These are phyloP conservation scores for Juncus effusus DNA, from an alignment of 176 grass and related monocot genomes.

Conservation along the genomic window DNA sequence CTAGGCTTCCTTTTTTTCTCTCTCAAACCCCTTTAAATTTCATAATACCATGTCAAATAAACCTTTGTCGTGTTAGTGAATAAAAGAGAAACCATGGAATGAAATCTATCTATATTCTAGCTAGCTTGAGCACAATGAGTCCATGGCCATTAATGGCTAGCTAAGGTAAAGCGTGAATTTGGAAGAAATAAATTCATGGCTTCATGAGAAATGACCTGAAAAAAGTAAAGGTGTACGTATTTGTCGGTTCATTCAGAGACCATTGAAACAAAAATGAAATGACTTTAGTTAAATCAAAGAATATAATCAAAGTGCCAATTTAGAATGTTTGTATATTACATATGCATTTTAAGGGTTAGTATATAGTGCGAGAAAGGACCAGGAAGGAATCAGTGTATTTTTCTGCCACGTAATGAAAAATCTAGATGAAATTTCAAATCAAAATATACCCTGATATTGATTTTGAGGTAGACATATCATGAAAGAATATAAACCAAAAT, in stretches of 20 bases:
- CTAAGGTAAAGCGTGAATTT: slow-evolving; percentile 5
- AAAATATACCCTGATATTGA: slow-evolving; percentile 12
- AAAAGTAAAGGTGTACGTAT: slow-evolving; percentile 17
- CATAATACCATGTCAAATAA: too few species aligned
- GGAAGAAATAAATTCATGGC: not conserved
- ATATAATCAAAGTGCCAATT: not conserved
- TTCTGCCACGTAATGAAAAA: too few species aligned
- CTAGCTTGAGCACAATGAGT: not conserved
- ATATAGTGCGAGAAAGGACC: too few species aligned
- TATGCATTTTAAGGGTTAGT: too few species aligned
- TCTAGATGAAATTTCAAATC: slow-evolving; percentile 2
- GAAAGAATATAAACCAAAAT: slow-evolving; percentile 13
- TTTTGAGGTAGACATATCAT: slow-evolving; percentile 25
- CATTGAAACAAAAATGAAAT: slow-evolving; percentile 10
- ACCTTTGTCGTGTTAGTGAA: too few species aligned
- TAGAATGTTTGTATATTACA: too few species aligned
- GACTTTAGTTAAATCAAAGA: slow-evolving; percentile 30
- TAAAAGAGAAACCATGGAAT: slow-evolving; percentile 4
- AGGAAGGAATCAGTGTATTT: too few species aligned
- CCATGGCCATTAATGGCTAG: slow-evolving; percentile 21
- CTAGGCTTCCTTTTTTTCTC: slow-evolving; percentile 20
- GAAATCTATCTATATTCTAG: slow-evolving; percentile 13
- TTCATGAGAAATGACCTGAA: slow-evolving; percentile 8
- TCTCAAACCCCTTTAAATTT: slow-evolving; percentile 14
- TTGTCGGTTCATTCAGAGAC: slow-evolving; percentile 8